Conservation (phyloP, 345 rosid genomes). For the Schrenkiella parvula region DNA sequence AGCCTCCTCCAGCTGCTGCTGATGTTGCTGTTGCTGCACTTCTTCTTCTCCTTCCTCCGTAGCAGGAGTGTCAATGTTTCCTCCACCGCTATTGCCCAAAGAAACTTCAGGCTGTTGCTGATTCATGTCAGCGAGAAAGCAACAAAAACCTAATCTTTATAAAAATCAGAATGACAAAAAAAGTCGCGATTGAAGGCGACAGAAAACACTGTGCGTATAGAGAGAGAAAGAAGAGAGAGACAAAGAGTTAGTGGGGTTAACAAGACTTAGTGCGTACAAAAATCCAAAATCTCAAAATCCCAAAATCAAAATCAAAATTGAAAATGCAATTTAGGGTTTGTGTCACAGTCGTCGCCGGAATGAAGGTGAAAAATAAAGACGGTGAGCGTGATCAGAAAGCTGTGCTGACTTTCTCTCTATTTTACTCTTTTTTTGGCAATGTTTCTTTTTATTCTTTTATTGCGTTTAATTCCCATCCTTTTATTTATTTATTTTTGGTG, state of each 20-base stretch:
- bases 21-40: background rate
- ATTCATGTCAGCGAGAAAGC: constrained; percentile 46
- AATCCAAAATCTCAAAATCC: constrained; percentile 14
- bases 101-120: constrained; percentile 34
- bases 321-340: background rate
- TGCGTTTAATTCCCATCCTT: too few relatives aligned
- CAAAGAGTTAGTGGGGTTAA: constrained; percentile 51
- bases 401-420: background rate
- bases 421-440: background rate
- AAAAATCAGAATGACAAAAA: constrained; percentile 42
- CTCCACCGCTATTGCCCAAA: constrained; percentile 11
- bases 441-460: background rate
- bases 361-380: background rate
- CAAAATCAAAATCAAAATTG: background rate
- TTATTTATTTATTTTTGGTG: too few relatives aligned
- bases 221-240: constrained; percentile 38
- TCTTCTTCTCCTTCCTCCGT: background rate
- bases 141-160: constrained; percentile 42
- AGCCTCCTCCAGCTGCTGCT: constrained; percentile 6
- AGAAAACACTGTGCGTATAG: constrained; percentile 57
- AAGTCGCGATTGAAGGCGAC: constrained; percentile 96
- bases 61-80: constrained; percentile 15
- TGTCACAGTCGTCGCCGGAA: constrained; percentile 8
- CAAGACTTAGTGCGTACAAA: constrained; percentile 27
- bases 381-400: background rate